Evolutionary conservation across 2,329 filamentous ascomycete genomes (phyloP).

Genomic region (Ceratocystis alfenasii): DNA sequence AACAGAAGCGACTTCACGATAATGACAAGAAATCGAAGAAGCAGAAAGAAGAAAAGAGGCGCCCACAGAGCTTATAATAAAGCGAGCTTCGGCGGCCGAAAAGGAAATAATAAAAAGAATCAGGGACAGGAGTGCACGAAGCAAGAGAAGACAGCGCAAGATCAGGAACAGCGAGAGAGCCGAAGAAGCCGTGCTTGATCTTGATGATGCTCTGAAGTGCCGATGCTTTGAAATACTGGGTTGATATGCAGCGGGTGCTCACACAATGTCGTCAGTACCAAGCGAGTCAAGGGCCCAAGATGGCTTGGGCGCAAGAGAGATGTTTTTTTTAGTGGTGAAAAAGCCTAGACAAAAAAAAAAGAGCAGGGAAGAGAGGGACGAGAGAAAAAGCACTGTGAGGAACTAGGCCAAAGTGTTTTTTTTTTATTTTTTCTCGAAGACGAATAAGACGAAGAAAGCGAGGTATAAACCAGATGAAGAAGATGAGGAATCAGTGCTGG

Average conservation of each 20-base stretch:
- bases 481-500: neutral
- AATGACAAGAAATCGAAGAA: conserved; percentile 15
- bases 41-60: neutral
- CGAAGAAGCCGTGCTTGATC: neutral
- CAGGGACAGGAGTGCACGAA: neutral
- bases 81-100: neutral
- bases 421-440: neutral
- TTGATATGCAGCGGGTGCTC: neutral
- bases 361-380: neutral
- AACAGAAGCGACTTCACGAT: neutral
- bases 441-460: neutral
- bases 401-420: too few species aligned
- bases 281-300: neutral
- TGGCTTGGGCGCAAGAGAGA: neutral
- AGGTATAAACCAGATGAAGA: neutral
- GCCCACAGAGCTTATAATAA: conserved; percentile 9
- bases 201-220: neutral
- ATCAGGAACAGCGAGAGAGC: neutral
- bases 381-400: neutral
- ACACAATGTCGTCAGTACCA: neutral
- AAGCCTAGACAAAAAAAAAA: neutral
- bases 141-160: neutral
- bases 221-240: too few species aligned
- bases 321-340: neutral
- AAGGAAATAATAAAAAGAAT: neutral